Conservation (phyloP, 805 yeast genomes). For the Metschnikowia chrysomelidarum region DNA sequence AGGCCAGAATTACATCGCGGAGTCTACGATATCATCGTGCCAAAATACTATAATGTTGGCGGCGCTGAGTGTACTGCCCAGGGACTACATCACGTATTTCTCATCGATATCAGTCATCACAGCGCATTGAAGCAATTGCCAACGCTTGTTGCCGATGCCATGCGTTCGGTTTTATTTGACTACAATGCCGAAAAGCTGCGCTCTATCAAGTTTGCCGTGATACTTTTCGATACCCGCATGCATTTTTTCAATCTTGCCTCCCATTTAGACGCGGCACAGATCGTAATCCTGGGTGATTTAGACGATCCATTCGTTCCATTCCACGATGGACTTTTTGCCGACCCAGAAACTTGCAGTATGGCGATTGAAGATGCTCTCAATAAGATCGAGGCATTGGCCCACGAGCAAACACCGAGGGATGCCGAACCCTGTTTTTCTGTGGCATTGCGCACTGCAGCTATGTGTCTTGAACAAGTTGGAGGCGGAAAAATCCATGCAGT, state of each 20-base stretch:
- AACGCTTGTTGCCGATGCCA: conserved; percentile 64
- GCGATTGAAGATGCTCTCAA: conserved; percentile 68
- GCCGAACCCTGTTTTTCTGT: conserved; percentile 76
- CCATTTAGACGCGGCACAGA: conserved; percentile 51
- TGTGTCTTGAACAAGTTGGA: conserved; percentile 61
- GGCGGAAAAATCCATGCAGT: conserved; percentile 82
- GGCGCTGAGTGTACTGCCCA: conserved; percentile 28
- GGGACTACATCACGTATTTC: conserved; percentile 67
- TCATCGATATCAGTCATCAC: conserved; percentile 65
- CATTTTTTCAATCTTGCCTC: conserved; percentile 72
- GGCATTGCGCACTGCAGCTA: conserved; percentile 66
- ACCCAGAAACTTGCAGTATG: conserved; percentile 62
- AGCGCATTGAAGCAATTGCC: conserved; percentile 61
- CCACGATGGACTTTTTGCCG: conserved; percentile 72
- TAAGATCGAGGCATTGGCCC: conserved; percentile 49
- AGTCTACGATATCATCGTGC: conserved; percentile 81
- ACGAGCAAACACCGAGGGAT: conserved; percentile 37
- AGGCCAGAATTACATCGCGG: conserved; percentile 82
- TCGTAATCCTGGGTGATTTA: conserved; percentile 64
- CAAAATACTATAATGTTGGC: conserved; percentile 61
- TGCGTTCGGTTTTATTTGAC: conserved; percentile 53
- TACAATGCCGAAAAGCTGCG: conserved; percentile 13
- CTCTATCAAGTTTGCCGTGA: conserved; percentile 50
- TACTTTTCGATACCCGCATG: conserved; percentile 70
- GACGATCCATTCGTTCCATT: conserved; percentile 84